Base-by-base conservation (phyloP, 2,329 filamentous ascomycete species). In the Neopestalotiopsis clavispora region DNA sequence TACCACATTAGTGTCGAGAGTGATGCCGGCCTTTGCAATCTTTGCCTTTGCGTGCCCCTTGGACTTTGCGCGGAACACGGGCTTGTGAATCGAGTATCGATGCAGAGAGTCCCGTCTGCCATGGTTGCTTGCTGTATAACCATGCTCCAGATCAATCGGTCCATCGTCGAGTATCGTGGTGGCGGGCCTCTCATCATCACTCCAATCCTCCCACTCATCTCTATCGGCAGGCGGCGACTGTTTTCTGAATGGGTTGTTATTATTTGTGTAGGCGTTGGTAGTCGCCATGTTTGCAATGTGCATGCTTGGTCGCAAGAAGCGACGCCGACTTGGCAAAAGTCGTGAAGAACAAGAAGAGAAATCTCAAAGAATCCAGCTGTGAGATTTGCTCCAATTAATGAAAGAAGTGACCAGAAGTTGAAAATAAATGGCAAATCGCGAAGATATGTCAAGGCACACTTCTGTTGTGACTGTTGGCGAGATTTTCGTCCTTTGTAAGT, bases 1-100 rank as follows among this genome's bases (percentile, higher is more conserved):
- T 70, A 88, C 82, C 83, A 93, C 91, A 75, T 91, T 90, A 2
- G 92, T 94, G 71, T 93, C 89, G 23, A 94, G 78, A 71, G 84
- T 90, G 75, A 93, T 92, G 13, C 90, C 90, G 9, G 87, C 87
- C 79, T 86, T 84, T 68, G 85, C 84, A 77, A 90, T 88, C 75
- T 90, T 84, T 28, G 85, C 84, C 30, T 70, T 70, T 38, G 68
- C 62, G 32, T 66, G 68, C n/a, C 65, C 60, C 40, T 65, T 69
- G n/a, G 68, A 69, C 38, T 68, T 69, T 34, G 66, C 60, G 6
- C 68, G 56, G n/a, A 66, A 66, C 49, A 61, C 42, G 38, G 62
- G 66, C 42, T 32, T 59, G 28, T 81, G 79, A 2, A 78, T 75
- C 1, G 85, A 84, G 32, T 79, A 72, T 65, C 82, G 74, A 59